Percentiles rank a stretch among this genome's conserved stretches.
phyloP scores from a whole-genome alignment of 2,329 filamentous ascomycete species.

The Purpureocillium takamizusanense region DNA sequence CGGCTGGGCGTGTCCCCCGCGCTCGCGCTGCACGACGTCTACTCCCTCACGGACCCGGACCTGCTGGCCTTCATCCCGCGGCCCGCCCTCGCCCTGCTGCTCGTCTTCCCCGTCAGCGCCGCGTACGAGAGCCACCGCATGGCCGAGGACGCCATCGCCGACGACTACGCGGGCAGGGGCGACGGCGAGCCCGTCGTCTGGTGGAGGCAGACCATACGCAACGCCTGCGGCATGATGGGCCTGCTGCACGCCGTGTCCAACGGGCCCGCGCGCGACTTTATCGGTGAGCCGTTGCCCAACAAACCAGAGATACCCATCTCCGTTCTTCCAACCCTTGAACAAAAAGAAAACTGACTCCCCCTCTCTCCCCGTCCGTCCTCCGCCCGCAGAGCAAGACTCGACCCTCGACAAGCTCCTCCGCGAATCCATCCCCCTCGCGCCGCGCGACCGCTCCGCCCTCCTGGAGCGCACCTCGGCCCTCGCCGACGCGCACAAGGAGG shows the following conservation, averaged over 20 bases:
- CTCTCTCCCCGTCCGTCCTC: conserved; percentile 6
- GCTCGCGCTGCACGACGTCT: conserved; percentile 83
- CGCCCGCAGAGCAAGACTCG: conserved; percentile 33
- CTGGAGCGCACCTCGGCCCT: conserved; percentile 70
- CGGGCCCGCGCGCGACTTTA: conserved; percentile 55
- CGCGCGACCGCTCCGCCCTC: conserved; percentile 57
- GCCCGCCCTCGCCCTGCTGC: conserved; percentile 77
- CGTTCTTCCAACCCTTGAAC: no score
- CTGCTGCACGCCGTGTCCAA: conserved; percentile 77
- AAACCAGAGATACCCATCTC: no score
- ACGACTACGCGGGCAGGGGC: conserved; percentile 61
- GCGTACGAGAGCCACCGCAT: conserved; percentile 70
- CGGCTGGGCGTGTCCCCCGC: conserved; percentile 72
- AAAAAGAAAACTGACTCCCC: no score
- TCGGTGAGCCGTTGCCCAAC: conserved; percentile 37
- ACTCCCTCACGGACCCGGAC: conserved; percentile 76
- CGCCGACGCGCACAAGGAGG: conserved; percentile 68
- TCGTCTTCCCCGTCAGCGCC: conserved; percentile 80
- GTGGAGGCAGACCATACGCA: conserved; percentile 92
- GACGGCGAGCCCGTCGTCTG: conserved; percentile 70
- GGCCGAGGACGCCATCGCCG: conserved; percentile 57
- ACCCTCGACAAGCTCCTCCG: conserved; percentile 57
- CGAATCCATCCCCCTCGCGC: conserved; percentile 61
- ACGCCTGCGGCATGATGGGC: conserved; percentile 87
- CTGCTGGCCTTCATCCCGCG: conserved; percentile 81